Base-by-base conservation (phyloP, 2,329 filamentous ascomycete species). In the Aspergillus uvarum region DNA sequence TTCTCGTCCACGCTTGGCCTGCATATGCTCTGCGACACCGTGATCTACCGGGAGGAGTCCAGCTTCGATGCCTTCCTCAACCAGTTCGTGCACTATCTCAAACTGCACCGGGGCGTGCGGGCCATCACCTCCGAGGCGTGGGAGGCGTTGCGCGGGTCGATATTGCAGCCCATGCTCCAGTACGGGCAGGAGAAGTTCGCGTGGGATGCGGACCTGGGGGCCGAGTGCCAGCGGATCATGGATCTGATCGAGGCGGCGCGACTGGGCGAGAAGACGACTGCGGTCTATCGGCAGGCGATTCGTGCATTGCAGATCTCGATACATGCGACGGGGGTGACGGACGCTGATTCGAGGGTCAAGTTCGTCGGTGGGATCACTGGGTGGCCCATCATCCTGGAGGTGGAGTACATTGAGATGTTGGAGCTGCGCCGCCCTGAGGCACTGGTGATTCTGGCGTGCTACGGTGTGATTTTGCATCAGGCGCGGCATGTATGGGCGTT, bases 11-110 rank as follows among this genome's bases (percentile, higher is more conserved):
- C 59, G 21, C 35, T 71, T 1, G 68, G 65, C 1, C 21, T 67
- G 8, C 81, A 84, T 55, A 75, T 79, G 44, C 74, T 85, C 4
- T 81, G 77, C 64, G 81, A 85, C 56, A 78, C 78, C 2, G 71
- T 83, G 2, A 63, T 71, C 58, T 72, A 77, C 55, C 73, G 79
- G 47, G 72, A 72, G 16, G 54, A 63, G 14, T 21, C 21, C 16
- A 66, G 74, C 47, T 80, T 83, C 42, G 71, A 76, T 35, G 60
- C 64, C 10, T 73, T 74, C 42, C 60, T 75, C 22, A 61, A 73
- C n/a, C 60, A 60, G 21, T 70, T 73, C 24, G 60, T 64, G 1
- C 62, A 67, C 29, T 69, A 62, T n/a, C 51, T 72, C 26, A 64
- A 61, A 22, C 51, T 76, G 8, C 64, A 72, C 44, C 63, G 62